These are phyloP conservation scores for Scedosporium minutisporum DNA, from an alignment of 2,329 filamentous ascomycete species.

Conservation along the genomic window DNA sequence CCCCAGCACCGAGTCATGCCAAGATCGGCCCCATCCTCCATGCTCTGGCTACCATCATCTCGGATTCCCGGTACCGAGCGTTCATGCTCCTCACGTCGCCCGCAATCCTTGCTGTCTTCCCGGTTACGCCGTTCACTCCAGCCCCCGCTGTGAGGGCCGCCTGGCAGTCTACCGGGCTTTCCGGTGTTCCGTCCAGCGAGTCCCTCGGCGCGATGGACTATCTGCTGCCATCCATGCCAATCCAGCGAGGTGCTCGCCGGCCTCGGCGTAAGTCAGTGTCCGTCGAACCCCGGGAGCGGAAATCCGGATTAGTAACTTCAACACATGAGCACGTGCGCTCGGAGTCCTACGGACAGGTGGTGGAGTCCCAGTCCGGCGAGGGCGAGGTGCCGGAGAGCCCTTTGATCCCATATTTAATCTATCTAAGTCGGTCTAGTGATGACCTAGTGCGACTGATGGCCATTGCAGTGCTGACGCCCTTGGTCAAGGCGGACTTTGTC, in stretches of 20 bases:
- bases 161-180: conserved; percentile 1
- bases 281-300: conserved; percentile 9
- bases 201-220: conserved; percentile 51
- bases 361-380: conserved; percentile 22
- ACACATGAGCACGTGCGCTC: conserved; percentile 23
- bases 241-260: not conserved
- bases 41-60: conserved; percentile 66
- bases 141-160: not conserved
- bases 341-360: conserved; percentile 15
- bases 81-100: conserved; percentile 62
- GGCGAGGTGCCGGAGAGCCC: conserved; percentile 55
- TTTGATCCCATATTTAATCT: conserved; percentile 64
- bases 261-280: conserved; percentile 1
- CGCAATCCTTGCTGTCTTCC: conserved; percentile 60
- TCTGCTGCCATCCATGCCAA: conserved; percentile 48
- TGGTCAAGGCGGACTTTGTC: conserved; percentile 60
- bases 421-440: conserved; percentile 46
- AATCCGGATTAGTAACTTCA: conserved; percentile 16
- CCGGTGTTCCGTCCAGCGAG: conserved; percentile 11
- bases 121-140: conserved; percentile 35
- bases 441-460: conserved; percentile 58
- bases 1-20: conserved; percentile 47
- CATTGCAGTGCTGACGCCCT: conserved; percentile 55
- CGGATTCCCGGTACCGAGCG: conserved; percentile 69
- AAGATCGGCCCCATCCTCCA: conserved; percentile 63